Evolutionary conservation across 495 filamentous ascomycete species (phyloP).

Genomic region (Neurospora intermedia): DNA sequence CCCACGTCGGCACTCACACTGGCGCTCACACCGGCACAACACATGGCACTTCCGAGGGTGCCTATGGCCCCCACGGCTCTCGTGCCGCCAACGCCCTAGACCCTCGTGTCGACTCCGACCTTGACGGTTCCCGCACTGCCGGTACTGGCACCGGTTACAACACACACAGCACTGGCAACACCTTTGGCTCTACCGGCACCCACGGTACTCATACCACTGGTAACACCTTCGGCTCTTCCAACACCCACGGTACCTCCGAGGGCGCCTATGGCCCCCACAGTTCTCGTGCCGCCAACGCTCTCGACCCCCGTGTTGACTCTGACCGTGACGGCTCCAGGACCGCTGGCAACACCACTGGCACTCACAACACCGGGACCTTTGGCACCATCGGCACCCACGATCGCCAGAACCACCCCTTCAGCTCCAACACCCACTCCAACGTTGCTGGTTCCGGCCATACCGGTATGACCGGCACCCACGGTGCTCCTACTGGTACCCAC

Average conservation of each 20-base stretch:
- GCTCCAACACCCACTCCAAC: constrained; percentile 9
- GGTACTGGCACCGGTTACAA: constrained; percentile 7
- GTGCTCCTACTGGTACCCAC: constrained; percentile 14
- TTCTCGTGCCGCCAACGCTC: constrained; percentile 27
- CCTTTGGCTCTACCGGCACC: not conserved
- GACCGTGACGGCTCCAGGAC: constrained; percentile 14
- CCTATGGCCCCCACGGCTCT: constrained; percentile 7
- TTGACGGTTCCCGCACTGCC: constrained; percentile 5
- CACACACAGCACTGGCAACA: constrained; percentile 8
- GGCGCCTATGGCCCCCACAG: not conserved
- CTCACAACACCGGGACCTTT: constrained; percentile 4
- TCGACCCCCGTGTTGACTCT: constrained; percentile 41
- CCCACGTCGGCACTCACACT: constrained; percentile 22
- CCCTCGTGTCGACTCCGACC: constrained; percentile 10
- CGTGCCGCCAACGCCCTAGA: constrained; percentile 11
- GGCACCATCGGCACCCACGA: constrained; percentile 3
- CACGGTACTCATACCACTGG: constrained; percentile 1
- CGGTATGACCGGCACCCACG: constrained; percentile 21
- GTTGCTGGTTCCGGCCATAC: constrained; percentile 21
- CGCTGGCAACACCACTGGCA: constrained; percentile 8
- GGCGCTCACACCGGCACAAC: constrained; percentile 10
- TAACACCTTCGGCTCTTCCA: constrained; percentile 4
- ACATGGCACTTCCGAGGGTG: constrained; percentile 8
- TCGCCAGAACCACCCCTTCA: constrained; percentile 3
- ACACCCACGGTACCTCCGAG: not conserved